phyloP scores from a whole-genome alignment of 805 yeast genomes.

The Clavispora vitiphila region DNA sequence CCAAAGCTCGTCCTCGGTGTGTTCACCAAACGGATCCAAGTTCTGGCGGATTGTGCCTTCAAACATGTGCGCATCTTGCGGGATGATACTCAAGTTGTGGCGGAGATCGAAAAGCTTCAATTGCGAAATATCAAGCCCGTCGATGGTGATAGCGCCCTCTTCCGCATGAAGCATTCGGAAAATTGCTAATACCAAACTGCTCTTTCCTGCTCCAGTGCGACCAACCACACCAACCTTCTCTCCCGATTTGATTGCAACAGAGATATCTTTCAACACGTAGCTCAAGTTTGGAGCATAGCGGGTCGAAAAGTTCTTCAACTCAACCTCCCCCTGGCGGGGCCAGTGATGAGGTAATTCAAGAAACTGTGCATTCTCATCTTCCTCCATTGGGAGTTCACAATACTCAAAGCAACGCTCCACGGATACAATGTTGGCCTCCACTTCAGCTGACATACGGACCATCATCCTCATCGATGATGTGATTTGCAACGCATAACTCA shows the following conservation, averaged over 20 bases:
- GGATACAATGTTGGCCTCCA: conserved; percentile 59
- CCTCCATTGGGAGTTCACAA: conserved; percentile 42
- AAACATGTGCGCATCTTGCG: conserved; percentile 23
- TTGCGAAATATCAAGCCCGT: conserved; percentile 13
- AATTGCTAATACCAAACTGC: conserved; percentile 21
- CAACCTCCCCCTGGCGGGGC: conserved; percentile 11
- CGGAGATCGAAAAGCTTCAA: conserved; percentile 18
- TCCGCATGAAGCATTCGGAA: conserved; percentile 21
- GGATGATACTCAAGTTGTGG: conserved; percentile 21
- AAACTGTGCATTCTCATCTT: conserved; percentile 5
- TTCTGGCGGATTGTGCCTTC: conserved; percentile 23
- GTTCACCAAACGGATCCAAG: conserved; percentile 63
- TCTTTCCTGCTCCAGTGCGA: conserved; percentile 59
- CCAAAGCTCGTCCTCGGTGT: conserved; percentile 20
- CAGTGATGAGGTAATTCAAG: conserved; percentile 7
- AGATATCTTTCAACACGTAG: conserved; percentile 66
- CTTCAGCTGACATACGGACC: conserved; percentile 58
- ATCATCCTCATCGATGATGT: conserved; percentile 50
- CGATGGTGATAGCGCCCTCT: conserved; percentile 17
- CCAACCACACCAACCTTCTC: conserved; percentile 97
- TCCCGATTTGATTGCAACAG: conserved; percentile 56
- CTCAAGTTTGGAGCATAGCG: conserved; percentile 80
- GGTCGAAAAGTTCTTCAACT: conserved; percentile 56
- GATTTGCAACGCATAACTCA: conserved; percentile 59
- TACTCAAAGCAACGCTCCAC: conserved; percentile 67